Evolutionary conservation across 225 moss, liverwort and hornwort genomes (phyloP), one percentile per base, ranked within the genome.

Genomic region (Anthoceros angustus): DNA sequence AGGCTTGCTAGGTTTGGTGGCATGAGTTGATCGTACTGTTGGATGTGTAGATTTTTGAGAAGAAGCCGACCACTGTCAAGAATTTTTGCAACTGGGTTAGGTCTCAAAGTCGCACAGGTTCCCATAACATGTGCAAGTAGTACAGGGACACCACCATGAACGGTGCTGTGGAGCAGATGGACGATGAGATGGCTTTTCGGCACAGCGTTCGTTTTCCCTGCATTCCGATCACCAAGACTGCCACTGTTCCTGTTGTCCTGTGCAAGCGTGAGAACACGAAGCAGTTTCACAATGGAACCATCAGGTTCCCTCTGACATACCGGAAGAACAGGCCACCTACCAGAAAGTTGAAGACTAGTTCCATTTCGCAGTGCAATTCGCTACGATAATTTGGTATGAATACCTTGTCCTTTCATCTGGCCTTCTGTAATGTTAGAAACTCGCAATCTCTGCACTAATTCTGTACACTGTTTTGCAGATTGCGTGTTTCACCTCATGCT

Each of bases 91-190:
- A 80, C 70, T 72, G 90, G 89, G 93, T 93, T 76, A 84, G 93
- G 26, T 93, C 90, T 70, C 89, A 93, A 75, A 93, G 93, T 71
- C 82, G 93, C 16, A 90, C 89, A 40, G 93, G 93, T n/a, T 93
- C 87, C 55, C 90, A 93, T 73, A 93, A 93, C 77, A 93, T 93
- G 93, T 93, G 89, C 79, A 93, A 93, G 85, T 89, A 93, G 78
- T 87, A 87, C 68, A 84, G 87, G 21, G 89, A 93, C 61, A 78
- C 77, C 2, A 87, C 93, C 0, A 69, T 89, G 15, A 93, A 93
- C 24, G 85, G 89, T 68, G 89, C 89, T 11, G 89, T 93, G 50
- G 89, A 89, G 77, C 85, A 89, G 78, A 86, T 85, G 92, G 82
- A 85, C 42, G 83, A 93, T 41, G 87, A 89, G 71, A 93, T 93